phyloP scores from a whole-genome alignment of 2,329 filamentous ascomycete genomes.

The Aspergillus persii region DNA sequence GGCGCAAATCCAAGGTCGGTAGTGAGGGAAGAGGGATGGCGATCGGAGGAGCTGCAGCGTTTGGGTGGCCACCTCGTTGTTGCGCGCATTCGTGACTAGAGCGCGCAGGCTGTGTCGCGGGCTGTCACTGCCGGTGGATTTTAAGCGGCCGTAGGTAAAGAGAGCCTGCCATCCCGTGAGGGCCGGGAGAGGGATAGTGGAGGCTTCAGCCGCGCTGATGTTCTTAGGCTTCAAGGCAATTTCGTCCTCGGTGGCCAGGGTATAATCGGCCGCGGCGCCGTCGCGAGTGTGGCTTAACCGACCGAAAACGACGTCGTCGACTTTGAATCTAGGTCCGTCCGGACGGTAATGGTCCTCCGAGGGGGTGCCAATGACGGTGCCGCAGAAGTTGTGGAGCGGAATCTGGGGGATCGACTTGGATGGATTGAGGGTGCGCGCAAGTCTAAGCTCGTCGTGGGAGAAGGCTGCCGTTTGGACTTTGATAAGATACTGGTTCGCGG shows the following conservation, averaged over 20 bases:
- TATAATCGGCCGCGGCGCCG: conserved; percentile 43
- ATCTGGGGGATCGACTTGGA: conserved; percentile 33
- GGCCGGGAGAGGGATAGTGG: conserved; percentile 37
- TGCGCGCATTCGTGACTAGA: conserved; percentile 38
- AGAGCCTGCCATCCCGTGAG: conserved; percentile 45
- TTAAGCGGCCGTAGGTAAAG: conserved; percentile 36
- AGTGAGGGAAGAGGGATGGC: conserved; percentile 29
- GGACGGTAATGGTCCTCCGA: conserved; percentile 27
- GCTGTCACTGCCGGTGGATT: conserved; percentile 20
- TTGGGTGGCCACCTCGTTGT: conserved; percentile 38
- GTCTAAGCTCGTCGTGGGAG: conserved; percentile 37
- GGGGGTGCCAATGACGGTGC: conserved; percentile 38
- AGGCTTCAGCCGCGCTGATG: conserved; percentile 33
- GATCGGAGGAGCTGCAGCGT: conserved; percentile 39
- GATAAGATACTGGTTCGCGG: conserved; percentile 39
- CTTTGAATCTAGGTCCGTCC: conserved; percentile 37
- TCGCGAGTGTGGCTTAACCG: conserved; percentile 38
- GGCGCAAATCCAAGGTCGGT: conserved; percentile 39
- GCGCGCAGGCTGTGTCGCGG: conserved; percentile 27
- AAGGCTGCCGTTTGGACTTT: conserved; percentile 41
- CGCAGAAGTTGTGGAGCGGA: conserved; percentile 43
- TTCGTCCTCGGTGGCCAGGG: conserved; percentile 38
- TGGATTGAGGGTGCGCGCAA: conserved; percentile 25
- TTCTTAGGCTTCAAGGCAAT: conserved; percentile 39
- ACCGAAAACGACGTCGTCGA: conserved; percentile 42